phyloP scores from a whole-genome alignment of 1,284 basidiomycete genomes.

The Rugosomyces carneus region DNA sequence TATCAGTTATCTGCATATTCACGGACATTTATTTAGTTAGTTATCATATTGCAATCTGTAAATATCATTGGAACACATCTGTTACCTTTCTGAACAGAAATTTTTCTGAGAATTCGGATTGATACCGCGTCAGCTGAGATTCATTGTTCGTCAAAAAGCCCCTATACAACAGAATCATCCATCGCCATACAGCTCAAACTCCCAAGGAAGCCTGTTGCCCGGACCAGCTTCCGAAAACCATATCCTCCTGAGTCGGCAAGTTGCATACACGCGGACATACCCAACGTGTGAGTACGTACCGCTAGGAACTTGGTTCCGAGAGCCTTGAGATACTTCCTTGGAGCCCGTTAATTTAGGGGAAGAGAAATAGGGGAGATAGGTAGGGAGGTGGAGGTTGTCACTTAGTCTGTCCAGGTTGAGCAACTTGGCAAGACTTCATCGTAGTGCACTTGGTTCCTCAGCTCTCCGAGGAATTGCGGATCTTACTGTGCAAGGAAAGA shows the following conservation, averaged over 20 bases:
- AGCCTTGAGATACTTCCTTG: conserved; percentile 18
- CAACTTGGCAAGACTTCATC: no score
- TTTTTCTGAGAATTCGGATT: no score
- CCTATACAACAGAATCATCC: conserved; percentile 4
- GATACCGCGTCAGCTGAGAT: no score
- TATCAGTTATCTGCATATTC: background rate
- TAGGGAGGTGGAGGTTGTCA: conserved; percentile 52
- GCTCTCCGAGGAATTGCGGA: no score
- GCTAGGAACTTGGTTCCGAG: conserved; percentile 31
- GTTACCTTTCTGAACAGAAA: no score
- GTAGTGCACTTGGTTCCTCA: no score
- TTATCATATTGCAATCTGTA: background rate
- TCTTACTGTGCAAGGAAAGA: no score
- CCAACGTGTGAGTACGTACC: conserved; percentile 59
- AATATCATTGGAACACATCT: no score
- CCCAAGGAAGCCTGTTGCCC: conserved; percentile 57
- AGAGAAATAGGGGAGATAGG: conserved; percentile 59
- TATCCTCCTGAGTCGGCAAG: conserved; percentile 71
- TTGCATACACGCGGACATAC: conserved; percentile 76
- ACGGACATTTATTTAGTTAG: background rate
- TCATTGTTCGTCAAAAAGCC: no score
- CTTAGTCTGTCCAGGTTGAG: no score
- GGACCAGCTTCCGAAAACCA: conserved; percentile 66
- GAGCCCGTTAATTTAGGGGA: conserved; percentile 31
- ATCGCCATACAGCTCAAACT: conserved; percentile 51